phyloP scores from a whole-genome alignment of 2,329 filamentous ascomycete species.

The Ploettnerulaceae sp. region DNA sequence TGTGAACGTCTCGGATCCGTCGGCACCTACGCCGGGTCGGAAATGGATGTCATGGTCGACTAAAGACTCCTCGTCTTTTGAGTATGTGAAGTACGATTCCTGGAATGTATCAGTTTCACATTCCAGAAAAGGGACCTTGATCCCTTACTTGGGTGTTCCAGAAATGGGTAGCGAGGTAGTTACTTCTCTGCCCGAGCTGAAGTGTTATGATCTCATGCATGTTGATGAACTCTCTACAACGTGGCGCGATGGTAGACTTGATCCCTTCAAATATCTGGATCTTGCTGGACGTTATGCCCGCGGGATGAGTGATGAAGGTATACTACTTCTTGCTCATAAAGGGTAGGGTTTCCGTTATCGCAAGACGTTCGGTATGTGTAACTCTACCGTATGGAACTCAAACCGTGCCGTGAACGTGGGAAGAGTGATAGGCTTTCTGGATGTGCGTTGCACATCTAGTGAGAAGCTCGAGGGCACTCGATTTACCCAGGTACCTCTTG shows the following conservation, averaged over 20 bases:
- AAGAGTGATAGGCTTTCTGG: too few species aligned
- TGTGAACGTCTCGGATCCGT: slow-evolving; percentile 86
- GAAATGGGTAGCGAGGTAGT: slow-evolving; percentile 92
- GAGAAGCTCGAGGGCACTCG: too few species aligned
- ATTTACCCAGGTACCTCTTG: too few species aligned
- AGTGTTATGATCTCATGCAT: slow-evolving; percentile 97
- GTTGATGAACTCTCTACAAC: background rate
- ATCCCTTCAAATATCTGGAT: too few species aligned
- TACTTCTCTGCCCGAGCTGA: slow-evolving; percentile 88
- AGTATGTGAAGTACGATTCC: slow-evolving; percentile 97
- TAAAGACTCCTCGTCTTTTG: slow-evolving; percentile 56
- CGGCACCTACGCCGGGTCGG: slow-evolving; percentile 72
- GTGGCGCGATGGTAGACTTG: background rate
- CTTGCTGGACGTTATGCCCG: too few species aligned
- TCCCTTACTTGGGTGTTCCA: slow-evolving; percentile 81
- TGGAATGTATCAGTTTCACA: slow-evolving; percentile 37
- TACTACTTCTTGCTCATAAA: background rate
- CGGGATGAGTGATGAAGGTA: too few species aligned
- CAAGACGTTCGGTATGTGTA: too few species aligned
- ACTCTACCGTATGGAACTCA: too few species aligned
- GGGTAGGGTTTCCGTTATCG: background rate
- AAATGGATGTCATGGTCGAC: slow-evolving; percentile 88
- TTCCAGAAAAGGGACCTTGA: background rate
- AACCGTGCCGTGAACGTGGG: too few species aligned
- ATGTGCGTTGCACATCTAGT: too few species aligned